A percentile compares a stretch with the other conserved stretches of the same genome.
Evolutionary conservation across 2,329 filamentous ascomycete species (phyloP).

Genomic region (Claviceps lovelessii): DNA sequence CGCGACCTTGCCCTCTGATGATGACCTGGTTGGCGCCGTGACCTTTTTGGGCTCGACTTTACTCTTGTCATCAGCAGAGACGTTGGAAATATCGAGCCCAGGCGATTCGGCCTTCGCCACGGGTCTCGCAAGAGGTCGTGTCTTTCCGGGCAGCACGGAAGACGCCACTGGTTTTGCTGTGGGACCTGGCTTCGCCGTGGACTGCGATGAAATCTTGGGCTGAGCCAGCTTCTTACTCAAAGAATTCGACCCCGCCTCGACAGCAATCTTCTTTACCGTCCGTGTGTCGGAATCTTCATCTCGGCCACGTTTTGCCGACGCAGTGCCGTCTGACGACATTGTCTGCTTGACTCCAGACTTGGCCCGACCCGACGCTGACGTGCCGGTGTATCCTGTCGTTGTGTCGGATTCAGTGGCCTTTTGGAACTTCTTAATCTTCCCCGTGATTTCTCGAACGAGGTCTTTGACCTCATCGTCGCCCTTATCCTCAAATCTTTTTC

Average conservation of each 20-base stretch:
- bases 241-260: conserved; percentile 23
- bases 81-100: conserved; percentile 14
- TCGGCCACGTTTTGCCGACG: conserved; percentile 22
- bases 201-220: conserved; percentile 19
- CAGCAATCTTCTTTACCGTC: conserved; percentile 27
- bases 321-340: conserved; percentile 10
- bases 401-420: conserved; percentile 20
- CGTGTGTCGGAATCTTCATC: conserved; percentile 27
- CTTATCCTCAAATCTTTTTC: conserved; percentile 46
- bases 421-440: conserved; percentile 28
- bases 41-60: conserved; percentile 17
- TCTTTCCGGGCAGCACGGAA: conserved; percentile 34
- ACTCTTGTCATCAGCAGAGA: conserved; percentile 17
- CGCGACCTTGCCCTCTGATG: conserved; percentile 15
- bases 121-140: conserved; percentile 29
- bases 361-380: conserved; percentile 24
- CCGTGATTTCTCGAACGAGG: conserved; percentile 43
- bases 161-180: conserved; percentile 18
- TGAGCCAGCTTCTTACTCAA: conserved; percentile 27
- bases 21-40: conserved; percentile 8
- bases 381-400: conserved; percentile 24
- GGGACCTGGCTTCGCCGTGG: conserved; percentile 14
- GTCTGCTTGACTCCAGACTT: conserved; percentile 20
- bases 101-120: conserved; percentile 21
- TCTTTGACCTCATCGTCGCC: conserved; percentile 51